A percentile compares a stretch with the other conserved stretches of the same genome.
Evolutionary conservation across 495 filamentous ascomycete species (phyloP).

Genomic region (Physcia stellaris): DNA sequence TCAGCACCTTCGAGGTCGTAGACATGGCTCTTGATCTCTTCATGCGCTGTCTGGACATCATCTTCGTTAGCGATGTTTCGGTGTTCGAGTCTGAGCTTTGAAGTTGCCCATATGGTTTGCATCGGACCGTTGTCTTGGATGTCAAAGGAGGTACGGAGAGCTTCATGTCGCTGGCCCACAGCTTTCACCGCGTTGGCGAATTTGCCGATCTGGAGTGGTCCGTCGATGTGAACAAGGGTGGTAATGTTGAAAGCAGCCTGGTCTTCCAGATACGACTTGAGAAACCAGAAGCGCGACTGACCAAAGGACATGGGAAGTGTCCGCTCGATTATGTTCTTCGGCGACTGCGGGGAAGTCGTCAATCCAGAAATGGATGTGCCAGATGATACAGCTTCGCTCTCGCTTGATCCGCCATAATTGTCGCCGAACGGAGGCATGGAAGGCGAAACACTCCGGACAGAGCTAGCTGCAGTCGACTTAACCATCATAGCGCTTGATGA

Average conservation of each 20-base stretch:
- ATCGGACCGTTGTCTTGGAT: conserved; percentile 7
- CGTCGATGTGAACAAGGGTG: not conserved
- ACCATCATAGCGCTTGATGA: too few relatives aligned
- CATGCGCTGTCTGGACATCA: not conserved
- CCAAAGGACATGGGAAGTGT: too few relatives aligned
- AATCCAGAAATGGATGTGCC: too few relatives aligned
- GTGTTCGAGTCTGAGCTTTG: not conserved
- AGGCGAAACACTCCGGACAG: too few relatives aligned
- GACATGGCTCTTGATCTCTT: conserved; percentile 12
- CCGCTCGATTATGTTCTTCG: too few relatives aligned
- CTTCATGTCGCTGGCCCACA: conserved; percentile 26
- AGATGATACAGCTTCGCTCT: too few relatives aligned
- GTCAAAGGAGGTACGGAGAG: conserved; percentile 28
- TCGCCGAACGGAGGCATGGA: too few relatives aligned
- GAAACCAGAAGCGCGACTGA: too few relatives aligned
- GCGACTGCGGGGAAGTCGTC: too few relatives aligned
- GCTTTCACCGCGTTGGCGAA: conserved; percentile 22
- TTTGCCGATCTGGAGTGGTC: not conserved
- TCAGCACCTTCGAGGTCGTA: conserved; percentile 12
- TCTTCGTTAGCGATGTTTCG: not conserved
- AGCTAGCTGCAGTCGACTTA: too few relatives aligned
- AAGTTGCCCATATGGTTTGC: conserved; percentile 11
- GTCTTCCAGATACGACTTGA: too few relatives aligned
- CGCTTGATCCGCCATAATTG: too few relatives aligned
- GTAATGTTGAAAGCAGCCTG: not conserved